Evolutionary conservation across 768 basidiomycete genomes (phyloP).

Genomic region (Trametes maxima): DNA sequence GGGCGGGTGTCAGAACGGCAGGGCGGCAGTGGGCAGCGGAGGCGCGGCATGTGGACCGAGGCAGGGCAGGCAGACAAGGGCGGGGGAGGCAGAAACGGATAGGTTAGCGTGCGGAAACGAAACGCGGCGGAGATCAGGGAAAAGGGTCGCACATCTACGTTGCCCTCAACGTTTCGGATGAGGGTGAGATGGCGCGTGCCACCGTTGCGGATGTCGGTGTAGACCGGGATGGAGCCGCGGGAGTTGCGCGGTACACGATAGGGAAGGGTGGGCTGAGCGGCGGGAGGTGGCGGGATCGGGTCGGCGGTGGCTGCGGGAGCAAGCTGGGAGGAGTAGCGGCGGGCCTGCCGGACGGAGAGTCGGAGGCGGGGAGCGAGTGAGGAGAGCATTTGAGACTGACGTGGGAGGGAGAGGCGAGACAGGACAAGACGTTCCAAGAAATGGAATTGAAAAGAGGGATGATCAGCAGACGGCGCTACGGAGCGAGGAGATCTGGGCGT

Average conservation of each 20-base stretch:
- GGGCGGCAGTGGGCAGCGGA: neutral
- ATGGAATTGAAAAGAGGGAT: neutral
- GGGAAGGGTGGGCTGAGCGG: constrained; percentile 16
- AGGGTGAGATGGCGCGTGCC: constrained; percentile 59
- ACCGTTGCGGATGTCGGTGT: constrained; percentile 70
- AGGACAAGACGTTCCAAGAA: neutral
- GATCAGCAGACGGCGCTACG: constrained; percentile 11
- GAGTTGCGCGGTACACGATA: constrained; percentile 72
- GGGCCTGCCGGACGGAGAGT: constrained; percentile 8
- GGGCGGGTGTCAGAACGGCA: neutral
- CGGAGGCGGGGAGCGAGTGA: constrained; percentile 9
- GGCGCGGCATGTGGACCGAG: neutral
- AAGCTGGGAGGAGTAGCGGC: constrained; percentile 21
- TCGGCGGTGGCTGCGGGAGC: constrained; percentile 15
- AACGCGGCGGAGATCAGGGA: constrained; percentile 1
- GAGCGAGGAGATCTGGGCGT: neutral
- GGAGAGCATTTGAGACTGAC: constrained; percentile 8
- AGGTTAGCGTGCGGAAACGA: constrained; percentile 13
- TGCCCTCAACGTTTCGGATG: constrained; percentile 72
- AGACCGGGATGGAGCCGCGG: constrained; percentile 71
- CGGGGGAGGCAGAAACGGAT: constrained; percentile 3
- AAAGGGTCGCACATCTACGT: constrained; percentile 48
- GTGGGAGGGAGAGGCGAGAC: neutral
- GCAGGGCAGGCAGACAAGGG: neutral
- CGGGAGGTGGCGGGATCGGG: constrained; percentile 12